These are phyloP conservation scores for Sorghum bicolor DNA, from an alignment of 176 grass and related monocot species.

Conservation along the genomic window DNA sequence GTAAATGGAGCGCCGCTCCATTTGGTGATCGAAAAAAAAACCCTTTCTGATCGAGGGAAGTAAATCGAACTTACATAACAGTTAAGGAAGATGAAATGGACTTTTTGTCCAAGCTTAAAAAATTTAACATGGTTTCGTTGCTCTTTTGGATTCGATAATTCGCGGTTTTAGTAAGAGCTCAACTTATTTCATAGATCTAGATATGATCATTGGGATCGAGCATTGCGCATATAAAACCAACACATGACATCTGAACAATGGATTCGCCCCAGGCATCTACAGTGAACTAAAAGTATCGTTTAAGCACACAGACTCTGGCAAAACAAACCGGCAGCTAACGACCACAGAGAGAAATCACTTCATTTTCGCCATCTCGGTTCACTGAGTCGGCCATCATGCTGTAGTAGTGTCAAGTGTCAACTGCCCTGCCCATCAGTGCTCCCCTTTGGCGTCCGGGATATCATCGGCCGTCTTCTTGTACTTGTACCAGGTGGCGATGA, in stretches of 20 bases:
- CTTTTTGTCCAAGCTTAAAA: too few species aligned
- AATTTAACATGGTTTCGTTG: not conserved
- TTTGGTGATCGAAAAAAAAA: too few species aligned
- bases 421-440: not conserved
- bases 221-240: not conserved
- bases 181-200: not conserved
- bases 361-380: not conserved
- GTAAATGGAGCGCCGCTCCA: too few species aligned
- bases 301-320: not conserved
- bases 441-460: constrained; percentile 8
- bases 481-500: constrained; percentile 65
- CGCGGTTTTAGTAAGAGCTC: not conserved
- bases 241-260: not conserved
- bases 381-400: not conserved
- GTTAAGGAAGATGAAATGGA: too few species aligned
- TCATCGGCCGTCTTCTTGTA: constrained; percentile 83
- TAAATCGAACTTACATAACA: too few species aligned
- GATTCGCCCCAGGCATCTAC: not conserved
- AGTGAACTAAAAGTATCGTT: not conserved
- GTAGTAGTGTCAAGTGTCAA: not conserved
- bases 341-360: not conserved
- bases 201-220: not conserved
- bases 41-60: too few species aligned
- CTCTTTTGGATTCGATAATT: not conserved
- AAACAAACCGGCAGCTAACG: not conserved